Conservation (phyloP, 2,329 filamentous ascomycete species). For the Gliomastix tumulicola region DNA sequence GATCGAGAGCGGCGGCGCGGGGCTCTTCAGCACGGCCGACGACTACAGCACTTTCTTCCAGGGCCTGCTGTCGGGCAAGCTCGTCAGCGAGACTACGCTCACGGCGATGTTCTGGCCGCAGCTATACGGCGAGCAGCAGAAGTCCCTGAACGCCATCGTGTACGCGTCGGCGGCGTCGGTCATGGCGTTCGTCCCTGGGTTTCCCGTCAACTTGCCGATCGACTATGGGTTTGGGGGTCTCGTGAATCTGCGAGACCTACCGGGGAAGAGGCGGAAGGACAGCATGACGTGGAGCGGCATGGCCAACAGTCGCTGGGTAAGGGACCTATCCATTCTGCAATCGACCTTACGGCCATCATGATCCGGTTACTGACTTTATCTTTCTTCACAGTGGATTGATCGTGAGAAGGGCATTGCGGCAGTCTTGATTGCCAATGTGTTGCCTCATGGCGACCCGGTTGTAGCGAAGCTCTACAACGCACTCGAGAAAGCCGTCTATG, state of each 20-base stretch:
- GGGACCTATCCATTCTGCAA: no score
- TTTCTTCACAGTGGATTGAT: conserved; percentile 23
- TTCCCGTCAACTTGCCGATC: conserved; percentile 19
- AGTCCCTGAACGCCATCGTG: conserved; percentile 13
- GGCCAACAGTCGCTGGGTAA: conserved; percentile 33
- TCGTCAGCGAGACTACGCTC: conserved; percentile 20
- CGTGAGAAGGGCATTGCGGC: conserved; percentile 28
- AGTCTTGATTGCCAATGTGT: conserved; percentile 27
- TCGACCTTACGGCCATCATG: no score
- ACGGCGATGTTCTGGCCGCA: conserved; percentile 31
- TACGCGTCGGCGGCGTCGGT: neutral
- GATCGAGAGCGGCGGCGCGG: conserved; percentile 34
- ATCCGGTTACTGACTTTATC: conserved; percentile 1
- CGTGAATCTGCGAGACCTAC: conserved; percentile 28
- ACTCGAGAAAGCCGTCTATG: conserved; percentile 30
- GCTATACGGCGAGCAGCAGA: conserved; percentile 20
- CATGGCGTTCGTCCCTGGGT: conserved; percentile 20
- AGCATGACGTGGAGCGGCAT: conserved; percentile 37
- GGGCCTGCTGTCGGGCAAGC: conserved; percentile 18
- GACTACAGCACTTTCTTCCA: conserved; percentile 30
- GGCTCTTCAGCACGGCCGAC: conserved; percentile 30
- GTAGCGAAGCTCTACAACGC: conserved; percentile 27
- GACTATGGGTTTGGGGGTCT: conserved; percentile 28
- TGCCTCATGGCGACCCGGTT: conserved; percentile 27
- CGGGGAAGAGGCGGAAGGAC: conserved; percentile 30